These are phyloP conservation scores for Cornus controversa DNA, from an alignment of 148 eudicot species.

Conservation along the genomic window DNA sequence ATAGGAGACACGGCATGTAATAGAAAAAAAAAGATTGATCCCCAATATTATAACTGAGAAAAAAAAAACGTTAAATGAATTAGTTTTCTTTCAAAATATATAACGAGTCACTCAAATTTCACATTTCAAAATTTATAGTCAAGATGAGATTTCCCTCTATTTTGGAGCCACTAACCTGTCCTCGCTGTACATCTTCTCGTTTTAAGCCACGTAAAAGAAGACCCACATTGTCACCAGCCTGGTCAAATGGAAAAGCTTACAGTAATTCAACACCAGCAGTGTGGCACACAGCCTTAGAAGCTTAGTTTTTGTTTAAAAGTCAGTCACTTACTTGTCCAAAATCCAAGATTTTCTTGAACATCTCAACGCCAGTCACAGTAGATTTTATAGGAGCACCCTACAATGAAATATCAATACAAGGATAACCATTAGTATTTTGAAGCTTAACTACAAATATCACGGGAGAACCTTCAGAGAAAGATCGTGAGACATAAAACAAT, in stretches of 20 bases:
- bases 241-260: constrained; percentile 16
- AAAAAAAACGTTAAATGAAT: neutral
- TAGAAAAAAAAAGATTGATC: neutral
- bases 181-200: constrained; percentile 79
- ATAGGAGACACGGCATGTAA: neutral
- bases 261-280: constrained; percentile 5
- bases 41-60: too few species aligned
- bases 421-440: constrained; percentile 6
- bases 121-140: neutral
- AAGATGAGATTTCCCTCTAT: neutral
- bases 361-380: constrained; percentile 93
- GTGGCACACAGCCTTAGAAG: constrained; percentile 8
- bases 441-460: neutral
- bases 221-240: constrained; percentile 99
- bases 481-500: neutral
- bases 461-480: constrained; percentile 3
- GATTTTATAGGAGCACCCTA: constrained; percentile 77
- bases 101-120: neutral
- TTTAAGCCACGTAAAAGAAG: constrained; percentile 93
- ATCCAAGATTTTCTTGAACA: constrained; percentile 93
- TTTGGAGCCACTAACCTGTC: constrained; percentile 53
- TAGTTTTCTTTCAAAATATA: neutral
- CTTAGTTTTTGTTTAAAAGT: neutral
- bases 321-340: constrained; percentile 63
- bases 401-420: constrained; percentile 6